Conservation (phyloP, 2,329 filamentous ascomycete genomes). For the Trichoderma breve region DNA sequence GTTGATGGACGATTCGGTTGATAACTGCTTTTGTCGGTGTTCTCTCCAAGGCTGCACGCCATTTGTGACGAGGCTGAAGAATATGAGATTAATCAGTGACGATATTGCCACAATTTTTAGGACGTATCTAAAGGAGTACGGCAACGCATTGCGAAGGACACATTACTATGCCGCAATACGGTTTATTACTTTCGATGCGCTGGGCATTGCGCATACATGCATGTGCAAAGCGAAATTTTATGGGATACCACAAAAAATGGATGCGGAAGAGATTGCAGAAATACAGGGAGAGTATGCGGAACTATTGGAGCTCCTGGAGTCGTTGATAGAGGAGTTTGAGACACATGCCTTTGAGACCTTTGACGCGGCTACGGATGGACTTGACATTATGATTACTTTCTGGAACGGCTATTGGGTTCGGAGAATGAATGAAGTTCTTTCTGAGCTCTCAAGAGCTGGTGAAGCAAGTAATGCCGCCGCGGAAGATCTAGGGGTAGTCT, state of each 20-base stretch:
- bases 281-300: background rate
- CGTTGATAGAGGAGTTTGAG: background rate
- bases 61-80: background rate
- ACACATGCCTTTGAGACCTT: background rate
- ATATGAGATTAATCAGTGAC: background rate
- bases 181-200: background rate
- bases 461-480: background rate
- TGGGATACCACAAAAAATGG: accelerated
- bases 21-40: background rate
- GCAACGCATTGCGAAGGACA: background rate
- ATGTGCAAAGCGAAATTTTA: accelerated
- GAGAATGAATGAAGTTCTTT: background rate
- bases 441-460: background rate
- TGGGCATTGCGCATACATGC: background rate
- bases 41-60: background rate
- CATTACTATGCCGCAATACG: background rate
- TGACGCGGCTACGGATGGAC: background rate
- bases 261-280: background rate
- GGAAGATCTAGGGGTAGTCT: background rate
- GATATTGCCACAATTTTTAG: background rate
- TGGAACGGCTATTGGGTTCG: background rate
- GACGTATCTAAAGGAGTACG: background rate
- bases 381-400: background rate
- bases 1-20: background rate
- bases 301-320: background rate